phyloP scores from a whole-genome alignment of 2,329 filamentous ascomycete genomes.

The Amesomyces nigricolor region DNA sequence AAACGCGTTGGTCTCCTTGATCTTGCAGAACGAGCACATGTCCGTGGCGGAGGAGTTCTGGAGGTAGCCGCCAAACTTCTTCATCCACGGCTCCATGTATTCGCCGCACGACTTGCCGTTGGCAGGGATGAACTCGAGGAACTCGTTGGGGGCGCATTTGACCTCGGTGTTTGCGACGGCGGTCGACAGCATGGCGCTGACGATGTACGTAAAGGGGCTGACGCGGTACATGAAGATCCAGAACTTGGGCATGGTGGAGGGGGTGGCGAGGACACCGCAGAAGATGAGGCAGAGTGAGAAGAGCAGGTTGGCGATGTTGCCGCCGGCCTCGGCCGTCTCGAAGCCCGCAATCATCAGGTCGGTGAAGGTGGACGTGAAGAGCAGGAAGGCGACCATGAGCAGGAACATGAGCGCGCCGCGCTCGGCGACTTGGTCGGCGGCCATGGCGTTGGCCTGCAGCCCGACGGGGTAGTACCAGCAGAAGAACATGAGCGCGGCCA shows the following conservation, averaged over 20 bases:
- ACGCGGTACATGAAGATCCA: slow-evolving; percentile 83
- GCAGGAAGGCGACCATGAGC: slow-evolving; percentile 65
- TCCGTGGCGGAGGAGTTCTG: slow-evolving; percentile 42
- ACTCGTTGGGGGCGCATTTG: slow-evolving; percentile 63
- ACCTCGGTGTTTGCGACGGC: slow-evolving; percentile 64
- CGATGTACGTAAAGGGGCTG: slow-evolving; percentile 77
- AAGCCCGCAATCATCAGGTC: slow-evolving; percentile 71
- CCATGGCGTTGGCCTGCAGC: slow-evolving; percentile 63
- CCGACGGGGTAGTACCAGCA: slow-evolving; percentile 85
- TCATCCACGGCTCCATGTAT: slow-evolving; percentile 52
- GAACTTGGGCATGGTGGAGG: slow-evolving; percentile 60
- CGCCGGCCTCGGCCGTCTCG: slow-evolving; percentile 67
- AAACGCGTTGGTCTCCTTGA: slow-evolving; percentile 48
- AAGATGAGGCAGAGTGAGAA: slow-evolving; percentile 71
- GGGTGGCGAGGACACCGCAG: slow-evolving; percentile 65
- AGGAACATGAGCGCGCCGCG: slow-evolving; percentile 77
- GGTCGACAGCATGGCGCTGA: slow-evolving; percentile 64
- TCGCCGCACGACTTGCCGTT: slow-evolving; percentile 51
- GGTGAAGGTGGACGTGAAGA: slow-evolving; percentile 78
- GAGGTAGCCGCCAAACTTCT: slow-evolving; percentile 47
- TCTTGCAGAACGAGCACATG: slow-evolving; percentile 51
- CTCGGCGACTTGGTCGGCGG: slow-evolving; percentile 55
- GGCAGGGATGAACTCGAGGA: slow-evolving; percentile 59
- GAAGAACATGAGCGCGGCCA: slow-evolving; percentile 70
- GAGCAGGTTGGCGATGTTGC: slow-evolving; percentile 68